Evolutionary conservation across 2,329 filamentous ascomycete species (phyloP), one percentile per base, ranked within the genome.

Genomic region (Beauveria sp.): DNA sequence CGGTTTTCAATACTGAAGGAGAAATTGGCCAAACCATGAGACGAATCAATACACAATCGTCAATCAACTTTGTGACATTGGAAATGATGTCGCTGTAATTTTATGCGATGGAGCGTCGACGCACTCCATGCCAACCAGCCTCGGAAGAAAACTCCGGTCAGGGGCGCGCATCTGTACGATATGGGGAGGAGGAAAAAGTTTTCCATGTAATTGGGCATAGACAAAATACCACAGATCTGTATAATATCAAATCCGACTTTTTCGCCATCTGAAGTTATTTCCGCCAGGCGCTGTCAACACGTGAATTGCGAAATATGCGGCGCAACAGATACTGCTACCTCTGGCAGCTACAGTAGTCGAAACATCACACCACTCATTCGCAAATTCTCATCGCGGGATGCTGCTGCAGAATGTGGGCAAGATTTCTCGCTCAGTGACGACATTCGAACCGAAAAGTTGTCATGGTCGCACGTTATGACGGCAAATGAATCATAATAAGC

Each of bases 151-250:
- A 28, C 22, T 12, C 5, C 16, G 12, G 20, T 51, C 37, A 59
- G 48, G 57, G 50, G 57, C n/a, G 40, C 28, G 50, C 56, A 59
- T 30, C 14, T 59, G 56, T 59, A 59, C 37, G 4, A 59, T 59
- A 59, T n/a, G 47, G 47, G 20, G 20, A 52, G 5, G 40, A 16
- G 14, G 16, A 22, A 26, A 54, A 54, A 18, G 14, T n/a, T 54
- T 43, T 41, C 28, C 40, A 18, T 28, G 28, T 40, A 60, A 16
- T 16, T 14, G 41, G 58, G 58, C 50, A 60, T 60, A 60, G 58
- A 60, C 58, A 55, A 60, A 54, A 55, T 40, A 54, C 40, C 28
- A 60, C 41, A 16, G 40, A 46, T 22, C 16, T 54, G 41, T 41
- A 55, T 26, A 60, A 47, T 54, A 40, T 5, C 43, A 47, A 22